phyloP scores from a whole-genome alignment of 2,329 filamentous ascomycete genomes.

The Hirsutella thompsonii region DNA sequence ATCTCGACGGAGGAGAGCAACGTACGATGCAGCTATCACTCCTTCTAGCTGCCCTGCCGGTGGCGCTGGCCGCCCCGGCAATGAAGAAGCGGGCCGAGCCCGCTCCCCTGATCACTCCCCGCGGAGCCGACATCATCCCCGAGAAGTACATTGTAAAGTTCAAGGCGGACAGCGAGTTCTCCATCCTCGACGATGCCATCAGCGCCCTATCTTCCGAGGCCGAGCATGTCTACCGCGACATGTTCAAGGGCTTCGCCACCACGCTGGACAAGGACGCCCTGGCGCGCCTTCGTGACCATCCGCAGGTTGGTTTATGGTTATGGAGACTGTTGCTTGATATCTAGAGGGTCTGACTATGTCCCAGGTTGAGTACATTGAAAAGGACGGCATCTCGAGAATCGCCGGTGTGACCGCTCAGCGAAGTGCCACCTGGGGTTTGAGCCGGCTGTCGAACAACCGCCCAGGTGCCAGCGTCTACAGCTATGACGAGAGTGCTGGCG shows the following conservation, averaged over 20 bases:
- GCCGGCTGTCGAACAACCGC: conserved; percentile 17
- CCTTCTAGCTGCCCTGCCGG: conserved; percentile 6
- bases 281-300: conserved; percentile 10
- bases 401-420: conserved; percentile 14
- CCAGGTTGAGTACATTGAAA: conserved; percentile 23
- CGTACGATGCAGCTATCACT: conserved; percentile 5
- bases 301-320: conserved; percentile 2
- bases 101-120: conserved; percentile 8
- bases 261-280: conserved; percentile 8
- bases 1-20: too few relatives aligned
- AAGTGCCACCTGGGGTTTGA: conserved; percentile 22
- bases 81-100: conserved; percentile 6
- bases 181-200: conserved; percentile 6
- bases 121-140: conserved; percentile 7
- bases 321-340: background rate
- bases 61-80: conserved; percentile 6
- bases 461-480: conserved; percentile 13
- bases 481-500: conserved; percentile 17
- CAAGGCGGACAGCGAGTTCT: conserved; percentile 6
- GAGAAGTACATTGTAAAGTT: conserved; percentile 17
- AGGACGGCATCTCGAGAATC: conserved; percentile 13
- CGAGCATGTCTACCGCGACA: conserved; percentile 11
- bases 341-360: background rate
- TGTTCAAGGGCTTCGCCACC: conserved; percentile 12
- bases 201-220: conserved; percentile 8